Base-by-base conservation (phyloP, 1,284 basidiomycete species). In the Trametes polyzona region DNA sequence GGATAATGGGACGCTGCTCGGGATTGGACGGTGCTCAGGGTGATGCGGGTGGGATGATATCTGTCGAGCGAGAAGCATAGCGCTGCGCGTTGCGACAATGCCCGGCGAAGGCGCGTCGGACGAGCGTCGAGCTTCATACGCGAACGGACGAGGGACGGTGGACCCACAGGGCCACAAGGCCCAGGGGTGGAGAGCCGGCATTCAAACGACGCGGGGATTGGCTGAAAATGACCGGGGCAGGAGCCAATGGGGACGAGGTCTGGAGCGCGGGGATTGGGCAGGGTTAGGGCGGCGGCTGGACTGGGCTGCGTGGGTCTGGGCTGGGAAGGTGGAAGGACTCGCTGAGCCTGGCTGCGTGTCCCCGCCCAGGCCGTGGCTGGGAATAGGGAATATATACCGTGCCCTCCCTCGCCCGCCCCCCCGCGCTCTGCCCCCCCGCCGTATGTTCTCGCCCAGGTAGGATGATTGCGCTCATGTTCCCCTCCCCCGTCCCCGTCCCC, bases 401-500 rank as follows among this genome's bases (percentile, higher is more conserved):
- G 23, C 23, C 32, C 27, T 26, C 23, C 36, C 33, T 29, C 24
- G 32, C 49, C n/a, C n/a, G n/a, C n/a, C n/a, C n/a, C n/a, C n/a
- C n/a, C n/a, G n/a, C n/a, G n/a, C n/a, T n/a, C n/a, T n/a, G n/a
- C n/a, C 44, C 41, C 29, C 17, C 32, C 44, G 2, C 2, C 33
- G 17, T 43, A 26, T 16, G n/a, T 17, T 41, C 48, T 37, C 10
- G 19, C 39, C 44, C 49, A n/a, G n/a, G n/a, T 47, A 30, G 48
- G 21, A 61, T 63, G 59, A 53, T 61, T 36, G 62, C 59, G 16
- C 33, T 43, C 44, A 58, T 61, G 62, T 37, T 49, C 32, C 57
- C 57, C 33, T 26, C 58, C 4, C 42, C 46, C 27, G 44, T 52
- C 33, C 61, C 58, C 23, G 36, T 55, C 17, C 41, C 62, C 29